These are phyloP conservation scores for Neurospora hispaniola DNA, from an alignment of 495 filamentous ascomycete genomes.

Conservation along the genomic window DNA sequence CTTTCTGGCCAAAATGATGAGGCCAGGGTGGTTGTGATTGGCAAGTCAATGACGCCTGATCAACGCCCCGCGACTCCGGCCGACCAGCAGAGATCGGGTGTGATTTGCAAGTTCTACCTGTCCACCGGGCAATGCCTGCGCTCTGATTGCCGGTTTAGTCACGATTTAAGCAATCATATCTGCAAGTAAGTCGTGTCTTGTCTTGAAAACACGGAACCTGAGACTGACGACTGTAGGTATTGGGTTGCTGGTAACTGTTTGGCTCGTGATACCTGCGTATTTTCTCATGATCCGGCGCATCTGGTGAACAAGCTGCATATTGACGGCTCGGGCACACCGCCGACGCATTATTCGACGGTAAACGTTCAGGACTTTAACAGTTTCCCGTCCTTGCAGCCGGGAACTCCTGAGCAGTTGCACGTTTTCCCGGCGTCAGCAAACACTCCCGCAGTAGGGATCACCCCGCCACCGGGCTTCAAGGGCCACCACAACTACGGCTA, in stretches of 20 bases:
- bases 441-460: conserved; percentile 39
- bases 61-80: conserved; percentile 63
- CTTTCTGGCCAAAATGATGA: conserved; percentile 32
- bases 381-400: conserved; percentile 72
- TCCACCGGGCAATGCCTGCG: conserved; percentile 86
- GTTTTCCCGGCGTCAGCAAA: conserved; percentile 42
- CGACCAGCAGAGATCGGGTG: conserved; percentile 58
- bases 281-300: conserved; percentile 89
- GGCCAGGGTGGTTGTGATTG: conserved; percentile 58
- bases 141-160: conserved; percentile 93
- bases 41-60: conserved; percentile 76
- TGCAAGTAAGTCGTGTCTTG: conserved; percentile 75
- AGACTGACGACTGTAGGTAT: conserved; percentile 49
- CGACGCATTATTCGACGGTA: conserved; percentile 51
- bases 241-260: conserved; percentile 97
- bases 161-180: conserved; percentile 88
- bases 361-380: conserved; percentile 79
- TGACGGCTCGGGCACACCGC: conserved; percentile 50
- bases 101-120: conserved; percentile 94
- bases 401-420: conserved; percentile 47
- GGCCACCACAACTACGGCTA: conserved; percentile 34
- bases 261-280: conserved; percentile 88
- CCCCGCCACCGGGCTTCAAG: conserved; percentile 55
- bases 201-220: neutral
- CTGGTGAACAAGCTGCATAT: conserved; percentile 59